Evolutionary conservation across 306 rosid genomes (phyloP), one percentile per base, ranked within the genome.

Genomic region (Begonia peltatifolia): DNA sequence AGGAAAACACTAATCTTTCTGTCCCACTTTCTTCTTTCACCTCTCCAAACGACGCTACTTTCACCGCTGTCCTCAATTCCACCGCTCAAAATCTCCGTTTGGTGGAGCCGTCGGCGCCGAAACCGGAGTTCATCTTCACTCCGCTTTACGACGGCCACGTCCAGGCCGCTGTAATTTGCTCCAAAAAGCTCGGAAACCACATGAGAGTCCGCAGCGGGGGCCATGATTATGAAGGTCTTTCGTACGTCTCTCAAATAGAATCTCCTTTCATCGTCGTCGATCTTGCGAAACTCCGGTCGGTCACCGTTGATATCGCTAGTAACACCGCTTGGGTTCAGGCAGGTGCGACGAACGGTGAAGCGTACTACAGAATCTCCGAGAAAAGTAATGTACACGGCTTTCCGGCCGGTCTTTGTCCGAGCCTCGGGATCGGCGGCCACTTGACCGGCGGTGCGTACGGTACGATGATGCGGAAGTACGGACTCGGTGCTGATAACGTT

Each of bases 361-460:
- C 79, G 9, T 84, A 84, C 62, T 87, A 81, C 66, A 75, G 77
- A 55, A 81, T 87, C 42, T 61, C 66, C 9, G 60, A 84, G 64
- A 84, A 77, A 43, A 84, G 94, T 55, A 18, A 52, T 9, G 69
- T 63, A 10, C 93, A 71, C 43, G 94, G 84, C 22, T 88, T 68
- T 68, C 86, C 94, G 11, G 94, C 84, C 0, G 93, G 96, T 7
- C 78, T 88, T n/a, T 88, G 86, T 69, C 49, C 94, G 18, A 88
- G 84, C 47, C 53, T 81, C 52, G 96, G 96, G 10, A 55, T 84
- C 25, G 96, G 96, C 2, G 93, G 93, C 42, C 96, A 88, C 59
- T 69, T 88, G 15, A 81, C 84, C 1, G 94, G 96, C 36, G 96
- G 96, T 10, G 94, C 81, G 9, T 88, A 81, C 46, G 93, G 96